Evolutionary conservation across 192 early-diverging fungal species (phyloP), one percentile per base, ranked within the genome.

Genomic region (Coemansia sp.): DNA sequence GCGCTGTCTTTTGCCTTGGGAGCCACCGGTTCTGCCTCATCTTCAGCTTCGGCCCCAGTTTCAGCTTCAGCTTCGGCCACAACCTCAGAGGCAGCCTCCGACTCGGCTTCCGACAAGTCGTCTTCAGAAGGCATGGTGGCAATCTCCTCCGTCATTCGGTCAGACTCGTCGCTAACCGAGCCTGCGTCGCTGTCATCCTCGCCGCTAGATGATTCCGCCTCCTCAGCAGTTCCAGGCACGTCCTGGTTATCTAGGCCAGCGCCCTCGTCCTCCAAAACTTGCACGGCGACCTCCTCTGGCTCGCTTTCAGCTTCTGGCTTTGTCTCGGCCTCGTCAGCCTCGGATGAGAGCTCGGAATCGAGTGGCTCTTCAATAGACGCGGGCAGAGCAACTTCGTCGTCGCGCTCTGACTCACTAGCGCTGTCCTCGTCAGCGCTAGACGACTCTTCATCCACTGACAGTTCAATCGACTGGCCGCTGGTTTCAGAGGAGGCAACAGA

Each of bases 121-220:
- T 59, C 38, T 25, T 59, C 42, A 6, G 45, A 60, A 37, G 75
- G 53, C 60, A 71, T 67, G 2, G 59, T 63, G 14, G 70, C 59
- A 36, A 69, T 60, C 56, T 79, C 70, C 58, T 73, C 70, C 17
- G 70, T 70, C 17, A 59, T 65, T 53, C 70, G 64, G 29, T 74
- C 71, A 3, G 77, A 74, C 0, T 79, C 77, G 24, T n/a, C 54
- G 19, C 60, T 58, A 32, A 41, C 43, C 2, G 41, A 27, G 20
- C 38, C 62, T 15, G 39, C n/a, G 1, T 56, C 54, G 27, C 27
- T 35, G 15, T 32, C 65, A 12, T 17, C 17, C 12, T 53, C 65
- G 9, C 38, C 59, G 15, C 27, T 42, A 24, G 46, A 45, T 22
- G 42, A 32, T 32, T 42, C 64, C 10, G 36, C 40, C 15, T 65